A percentile compares a stretch with the other conserved stretches of the same genome.
These are phyloP conservation scores for Cercophora sp. DNA, from an alignment of 495 filamentous ascomycete genomes.

Conservation along the genomic window DNA sequence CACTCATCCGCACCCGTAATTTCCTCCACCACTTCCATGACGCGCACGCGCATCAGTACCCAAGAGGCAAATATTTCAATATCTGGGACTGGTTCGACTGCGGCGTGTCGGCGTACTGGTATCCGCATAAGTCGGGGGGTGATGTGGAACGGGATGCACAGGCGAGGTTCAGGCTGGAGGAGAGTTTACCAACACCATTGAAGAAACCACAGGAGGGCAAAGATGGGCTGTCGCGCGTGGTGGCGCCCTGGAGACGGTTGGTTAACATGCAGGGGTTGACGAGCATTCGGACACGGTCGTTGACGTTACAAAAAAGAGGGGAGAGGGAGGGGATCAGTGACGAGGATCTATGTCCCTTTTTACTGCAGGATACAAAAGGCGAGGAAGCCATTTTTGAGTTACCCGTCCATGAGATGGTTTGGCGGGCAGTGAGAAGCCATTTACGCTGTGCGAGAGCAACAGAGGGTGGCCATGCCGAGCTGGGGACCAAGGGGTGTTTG, in stretches of 20 bases:
- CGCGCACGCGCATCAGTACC: not conserved
- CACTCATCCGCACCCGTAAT: not conserved
- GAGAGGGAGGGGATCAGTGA: not conserved
- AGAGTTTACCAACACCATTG: not conserved
- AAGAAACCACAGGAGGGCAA: not conserved
- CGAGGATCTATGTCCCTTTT: slow-evolving; percentile 4
- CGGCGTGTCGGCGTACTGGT: slow-evolving; percentile 1
- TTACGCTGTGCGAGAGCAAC: not conserved
- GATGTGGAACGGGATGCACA: not conserved
- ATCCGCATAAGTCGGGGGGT: not conserved
- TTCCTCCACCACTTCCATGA: not conserved
- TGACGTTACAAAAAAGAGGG: no score
- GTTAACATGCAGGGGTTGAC: slow-evolving; percentile 8
- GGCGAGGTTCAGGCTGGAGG: not conserved
- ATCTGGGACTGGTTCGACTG: slow-evolving; percentile 10
- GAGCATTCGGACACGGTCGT: not conserved
- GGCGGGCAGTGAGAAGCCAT: slow-evolving; percentile 2
- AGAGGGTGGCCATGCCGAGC: slow-evolving; percentile 1
- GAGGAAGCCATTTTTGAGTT: slow-evolving; percentile 4
- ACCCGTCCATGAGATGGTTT: slow-evolving; percentile 2
- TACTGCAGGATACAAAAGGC: slow-evolving; percentile 1
- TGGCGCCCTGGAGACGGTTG: slow-evolving; percentile 8
- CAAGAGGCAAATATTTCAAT: not conserved
- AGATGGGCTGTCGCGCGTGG: not conserved
- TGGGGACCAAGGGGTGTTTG: slow-evolving; percentile 4